Conservation (phyloP, 2,329 filamentous ascomycete species). For the Didymella segeticola region DNA sequence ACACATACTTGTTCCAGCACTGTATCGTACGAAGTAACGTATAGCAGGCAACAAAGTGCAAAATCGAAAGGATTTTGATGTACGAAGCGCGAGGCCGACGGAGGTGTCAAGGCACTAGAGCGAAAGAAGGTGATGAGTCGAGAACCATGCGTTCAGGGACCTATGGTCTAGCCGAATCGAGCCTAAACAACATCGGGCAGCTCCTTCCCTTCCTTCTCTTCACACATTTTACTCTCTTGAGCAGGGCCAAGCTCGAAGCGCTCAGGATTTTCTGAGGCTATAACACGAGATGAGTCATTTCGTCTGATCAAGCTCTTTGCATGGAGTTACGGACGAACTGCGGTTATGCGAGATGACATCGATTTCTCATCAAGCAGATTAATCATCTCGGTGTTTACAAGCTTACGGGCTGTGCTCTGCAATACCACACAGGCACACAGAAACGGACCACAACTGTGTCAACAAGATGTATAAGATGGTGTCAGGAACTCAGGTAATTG, state of each 20-base stretch:
- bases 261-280: background rate
- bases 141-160: too few relatives aligned
- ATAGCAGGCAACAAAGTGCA: too few relatives aligned
- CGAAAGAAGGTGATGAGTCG: background rate
- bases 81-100: slow-evolving; percentile 1
- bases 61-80: background rate
- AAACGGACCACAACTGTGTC: background rate
- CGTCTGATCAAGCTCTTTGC: background rate
- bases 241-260: too few relatives aligned
- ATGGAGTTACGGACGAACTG: background rate
- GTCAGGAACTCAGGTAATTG: background rate
- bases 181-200: background rate
- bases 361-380: slow-evolving; percentile 12
- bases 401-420: slow-evolving; percentile 4
- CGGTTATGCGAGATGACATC: slow-evolving; percentile 1
- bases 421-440: background rate
- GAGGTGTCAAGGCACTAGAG: background rate
- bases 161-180: background rate
- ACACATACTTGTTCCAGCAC: too few relatives aligned
- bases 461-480: background rate
- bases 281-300: background rate
- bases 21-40: too few relatives aligned
- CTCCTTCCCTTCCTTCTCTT: background rate
- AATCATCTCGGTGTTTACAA: slow-evolving; percentile 10
- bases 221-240: background rate